A percentile compares a stretch with the other conserved stretches of the same genome.
phyloP scores from a whole-genome alignment of 2,329 filamentous ascomycete species.

The Blastomyces parvus region DNA sequence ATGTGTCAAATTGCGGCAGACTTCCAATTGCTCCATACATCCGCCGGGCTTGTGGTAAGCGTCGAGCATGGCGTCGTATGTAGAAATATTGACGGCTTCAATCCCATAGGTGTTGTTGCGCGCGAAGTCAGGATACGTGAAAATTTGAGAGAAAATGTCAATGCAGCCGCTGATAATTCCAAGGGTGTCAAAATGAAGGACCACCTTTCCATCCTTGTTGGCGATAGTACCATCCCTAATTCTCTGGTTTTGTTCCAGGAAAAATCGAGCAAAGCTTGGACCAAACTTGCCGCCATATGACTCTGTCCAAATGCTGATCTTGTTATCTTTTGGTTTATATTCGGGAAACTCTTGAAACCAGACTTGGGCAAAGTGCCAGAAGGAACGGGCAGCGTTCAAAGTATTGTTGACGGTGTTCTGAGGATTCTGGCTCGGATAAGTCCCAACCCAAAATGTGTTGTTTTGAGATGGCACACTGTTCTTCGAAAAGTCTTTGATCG shows the following conservation, averaged over 20 bases:
- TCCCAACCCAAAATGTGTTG: conserved; percentile 10
- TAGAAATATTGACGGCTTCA: conserved; percentile 37
- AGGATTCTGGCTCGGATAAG: conserved; percentile 8
- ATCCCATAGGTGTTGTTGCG: conserved; percentile 50
- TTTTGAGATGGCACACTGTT: neutral
- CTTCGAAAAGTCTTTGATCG: neutral
- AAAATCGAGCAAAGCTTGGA: conserved; percentile 30
- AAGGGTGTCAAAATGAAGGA: conserved; percentile 35
- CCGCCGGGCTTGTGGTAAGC: conserved; percentile 40
- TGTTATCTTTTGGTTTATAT: conserved; percentile 43
- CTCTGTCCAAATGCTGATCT: conserved; percentile 38
- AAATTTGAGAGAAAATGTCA: conserved; percentile 51
- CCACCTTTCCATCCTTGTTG: conserved; percentile 30
- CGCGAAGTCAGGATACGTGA: conserved; percentile 34
- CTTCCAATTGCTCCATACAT: conserved; percentile 44
- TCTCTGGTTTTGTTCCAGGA: conserved; percentile 34
- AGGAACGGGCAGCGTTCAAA: conserved; percentile 38
- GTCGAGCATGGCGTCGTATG: conserved; percentile 8
- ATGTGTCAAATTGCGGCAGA: conserved; percentile 42
- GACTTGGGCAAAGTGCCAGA: conserved; percentile 47
- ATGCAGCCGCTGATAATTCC: conserved; percentile 54
- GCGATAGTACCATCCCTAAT: conserved; percentile 20
- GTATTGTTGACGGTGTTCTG: conserved; percentile 23
- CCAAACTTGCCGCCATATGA: conserved; percentile 39
- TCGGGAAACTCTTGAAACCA: conserved; percentile 50